Evolutionary conservation across 179 eudicot genomes (phyloP).

Genomic region (Carnegiea gigantea): DNA sequence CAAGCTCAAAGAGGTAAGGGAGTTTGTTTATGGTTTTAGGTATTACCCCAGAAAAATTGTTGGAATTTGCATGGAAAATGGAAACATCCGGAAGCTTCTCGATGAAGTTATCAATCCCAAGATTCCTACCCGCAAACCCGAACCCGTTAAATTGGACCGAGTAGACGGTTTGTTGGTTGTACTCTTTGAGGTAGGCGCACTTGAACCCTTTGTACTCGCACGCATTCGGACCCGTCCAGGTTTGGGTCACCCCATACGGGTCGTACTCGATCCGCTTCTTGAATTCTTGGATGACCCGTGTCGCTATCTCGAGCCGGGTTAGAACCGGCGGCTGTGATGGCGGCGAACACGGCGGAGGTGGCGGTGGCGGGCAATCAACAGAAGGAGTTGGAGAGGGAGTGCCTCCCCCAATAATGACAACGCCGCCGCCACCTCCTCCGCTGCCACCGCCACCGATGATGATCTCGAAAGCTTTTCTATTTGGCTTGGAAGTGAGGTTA

Average conservation of each 20-base stretch:
- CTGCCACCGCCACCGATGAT: slow-evolving; percentile 14
- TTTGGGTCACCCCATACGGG: slow-evolving; percentile 17
- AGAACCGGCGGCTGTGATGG: too few species aligned
- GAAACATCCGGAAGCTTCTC: slow-evolving; percentile 33
- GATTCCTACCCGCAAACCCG: slow-evolving; percentile 24
- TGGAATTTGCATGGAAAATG: slow-evolving; percentile 47
- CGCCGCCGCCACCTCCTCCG: slow-evolving; percentile 15
- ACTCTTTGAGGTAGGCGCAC: slow-evolving; percentile 23
- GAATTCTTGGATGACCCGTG: slow-evolving; percentile 30
- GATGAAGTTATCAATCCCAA: slow-evolving; percentile 27
- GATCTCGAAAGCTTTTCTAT: slow-evolving; percentile 26
- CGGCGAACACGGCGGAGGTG: not conserved
- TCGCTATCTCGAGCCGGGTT: not conserved
- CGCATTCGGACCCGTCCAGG: slow-evolving; percentile 26
- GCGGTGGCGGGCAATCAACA: not conserved
- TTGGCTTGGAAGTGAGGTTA: not conserved
- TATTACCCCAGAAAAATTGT: slow-evolving; percentile 36
- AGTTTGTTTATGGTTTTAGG: slow-evolving; percentile 22
- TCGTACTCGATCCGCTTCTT: slow-evolving; percentile 27
- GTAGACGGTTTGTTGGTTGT: slow-evolving; percentile 16
- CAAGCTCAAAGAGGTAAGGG: slow-evolving; percentile 39
- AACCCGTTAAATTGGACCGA: slow-evolving; percentile 34
- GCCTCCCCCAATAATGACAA: slow-evolving; percentile 11
- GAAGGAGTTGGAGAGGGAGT: slow-evolving; percentile 2
- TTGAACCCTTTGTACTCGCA: slow-evolving; percentile 39